A percentile compares a stretch with the other conserved stretches of the same genome.
Conservation (phyloP, 1,284 basidiomycete genomes). For the Pseudozyma sp. region DNA sequence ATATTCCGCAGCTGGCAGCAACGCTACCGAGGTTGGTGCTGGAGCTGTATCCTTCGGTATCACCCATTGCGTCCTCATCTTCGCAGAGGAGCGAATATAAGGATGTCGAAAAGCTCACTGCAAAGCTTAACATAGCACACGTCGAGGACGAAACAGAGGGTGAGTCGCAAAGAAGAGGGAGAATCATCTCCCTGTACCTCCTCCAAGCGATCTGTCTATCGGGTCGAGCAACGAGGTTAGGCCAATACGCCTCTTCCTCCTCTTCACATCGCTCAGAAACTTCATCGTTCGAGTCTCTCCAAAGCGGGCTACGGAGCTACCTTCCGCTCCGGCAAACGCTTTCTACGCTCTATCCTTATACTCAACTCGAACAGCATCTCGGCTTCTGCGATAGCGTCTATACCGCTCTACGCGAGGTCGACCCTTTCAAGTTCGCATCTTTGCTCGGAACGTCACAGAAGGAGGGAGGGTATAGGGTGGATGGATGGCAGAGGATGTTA, state of each 20-base stretch:
- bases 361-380: neutral
- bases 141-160: neutral
- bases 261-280: neutral
- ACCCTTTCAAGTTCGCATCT: slow-evolving; percentile 14
- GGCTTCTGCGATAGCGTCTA: slow-evolving; percentile 25
- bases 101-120: neutral
- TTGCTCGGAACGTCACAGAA: slow-evolving; percentile 1
- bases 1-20: slow-evolving; percentile 26
- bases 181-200: slow-evolving; percentile 17
- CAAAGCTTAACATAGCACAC: neutral
- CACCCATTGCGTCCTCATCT: neutral
- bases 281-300: neutral
- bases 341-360: neutral
- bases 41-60: slow-evolving; percentile 20
- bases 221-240: slow-evolving; percentile 28
- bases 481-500: slow-evolving; percentile 34
- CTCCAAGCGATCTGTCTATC: slow-evolving; percentile 35
- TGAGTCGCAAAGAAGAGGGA: neutral
- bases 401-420: slow-evolving; percentile 6
- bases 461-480: slow-evolving; percentile 6
- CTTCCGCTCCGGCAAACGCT: neutral
- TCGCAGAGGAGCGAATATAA: neutral
- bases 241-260: slow-evolving; percentile 14
- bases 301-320: slow-evolving; percentile 24
- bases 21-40: slow-evolving; percentile 32